A percentile compares a stretch with the other conserved stretches of the same genome.
These are phyloP conservation scores for Lodderomyces theae DNA, from an alignment of 1,139 yeast species.

Conservation along the genomic window DNA sequence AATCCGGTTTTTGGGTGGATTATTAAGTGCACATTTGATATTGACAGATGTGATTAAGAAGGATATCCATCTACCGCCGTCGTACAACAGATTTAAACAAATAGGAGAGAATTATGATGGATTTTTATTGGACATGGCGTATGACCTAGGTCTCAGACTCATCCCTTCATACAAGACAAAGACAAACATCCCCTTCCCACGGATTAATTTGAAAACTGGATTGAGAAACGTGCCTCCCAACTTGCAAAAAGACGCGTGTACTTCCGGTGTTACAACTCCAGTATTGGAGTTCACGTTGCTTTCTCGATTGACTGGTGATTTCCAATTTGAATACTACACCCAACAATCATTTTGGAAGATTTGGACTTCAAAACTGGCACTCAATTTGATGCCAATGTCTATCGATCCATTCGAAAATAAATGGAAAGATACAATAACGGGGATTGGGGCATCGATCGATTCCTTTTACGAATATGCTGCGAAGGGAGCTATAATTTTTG, in stretches of 20 bases:
- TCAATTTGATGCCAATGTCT: slow-evolving; percentile 77
- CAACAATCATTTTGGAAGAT: slow-evolving; percentile 63
- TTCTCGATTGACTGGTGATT: slow-evolving; percentile 71
- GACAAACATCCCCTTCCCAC: slow-evolving; percentile 66
- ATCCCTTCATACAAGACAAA: slow-evolving; percentile 63
- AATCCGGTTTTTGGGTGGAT: slow-evolving; percentile 76
- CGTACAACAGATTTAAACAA: slow-evolving; percentile 15
- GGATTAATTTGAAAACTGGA: slow-evolving; percentile 63
- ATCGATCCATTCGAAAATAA: slow-evolving; percentile 57
- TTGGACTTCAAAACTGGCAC: slow-evolving; percentile 63
- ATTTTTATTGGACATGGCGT: slow-evolving; percentile 62
- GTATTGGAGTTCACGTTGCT: slow-evolving; percentile 74
- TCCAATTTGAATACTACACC: slow-evolving; percentile 62
- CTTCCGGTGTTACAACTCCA: slow-evolving; percentile 85
- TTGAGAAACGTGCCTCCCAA: slow-evolving; percentile 39
- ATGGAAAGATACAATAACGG: slow-evolving; percentile 65
- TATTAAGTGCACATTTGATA: slow-evolving; percentile 72
- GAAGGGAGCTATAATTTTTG: slow-evolving; percentile 69
- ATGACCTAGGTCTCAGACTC: slow-evolving; percentile 66
- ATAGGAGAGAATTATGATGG: slow-evolving; percentile 57
- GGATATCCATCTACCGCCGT: slow-evolving; percentile 8
- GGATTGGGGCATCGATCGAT: slow-evolving; percentile 92
- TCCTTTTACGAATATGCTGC: slow-evolving; percentile 88
- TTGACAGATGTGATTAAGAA: slow-evolving; percentile 52
- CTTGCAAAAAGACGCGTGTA: slow-evolving; percentile 65